Base-by-base conservation (phyloP, 2,329 filamentous ascomycete genomes). In the Alternaria gansuensis region DNA sequence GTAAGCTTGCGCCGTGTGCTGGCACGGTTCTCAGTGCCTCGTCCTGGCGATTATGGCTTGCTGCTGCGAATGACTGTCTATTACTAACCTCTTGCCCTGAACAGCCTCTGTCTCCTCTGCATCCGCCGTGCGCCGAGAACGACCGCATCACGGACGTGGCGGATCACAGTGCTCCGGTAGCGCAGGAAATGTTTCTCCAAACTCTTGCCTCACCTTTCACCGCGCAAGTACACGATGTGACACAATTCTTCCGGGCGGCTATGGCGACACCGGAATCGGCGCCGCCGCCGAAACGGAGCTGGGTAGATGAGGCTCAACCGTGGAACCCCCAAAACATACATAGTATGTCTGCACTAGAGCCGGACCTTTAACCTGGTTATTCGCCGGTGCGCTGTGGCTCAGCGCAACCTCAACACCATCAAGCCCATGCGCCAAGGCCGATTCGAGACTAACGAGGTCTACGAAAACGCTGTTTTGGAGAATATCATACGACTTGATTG, bases 251-350 rank as follows among this genome's bases (percentile, higher is more conserved):
- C 68, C 68, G 68, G 62, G 45, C 64, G 59, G 37, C 65, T 64
- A 59, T 62, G 56, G 60, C 60, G 53, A 45, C 55, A 51, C 50
- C 63, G 62, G 58, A 40, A 52, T 67, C 62, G 65, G 66, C 62
- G 68, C 67, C 67, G 68, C 67, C 62, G 68, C 68, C 68, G 68
- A 62, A 57, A 60, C 68, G 62, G 63, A 67, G 51, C 57, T 53
- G 48, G 43, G 28, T 54, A 52, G 24, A 54, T 63, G 60, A 65
- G 64, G 60, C 64, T 67, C 64, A 65, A 65, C 51, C 51, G 34
- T 44, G 34, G 37, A 54, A 39, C 28, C 45, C 51, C 59, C 54
- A 54, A 36, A 44, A 44, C 23, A 40, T 10, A 17, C 17, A 17
- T 17, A 17, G 17, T 17, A 23, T n/a, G 41, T 41, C 17, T 51